Base-by-base conservation (phyloP, 2,329 filamentous ascomycete species). In the Chrysosporium keratinophilum region DNA sequence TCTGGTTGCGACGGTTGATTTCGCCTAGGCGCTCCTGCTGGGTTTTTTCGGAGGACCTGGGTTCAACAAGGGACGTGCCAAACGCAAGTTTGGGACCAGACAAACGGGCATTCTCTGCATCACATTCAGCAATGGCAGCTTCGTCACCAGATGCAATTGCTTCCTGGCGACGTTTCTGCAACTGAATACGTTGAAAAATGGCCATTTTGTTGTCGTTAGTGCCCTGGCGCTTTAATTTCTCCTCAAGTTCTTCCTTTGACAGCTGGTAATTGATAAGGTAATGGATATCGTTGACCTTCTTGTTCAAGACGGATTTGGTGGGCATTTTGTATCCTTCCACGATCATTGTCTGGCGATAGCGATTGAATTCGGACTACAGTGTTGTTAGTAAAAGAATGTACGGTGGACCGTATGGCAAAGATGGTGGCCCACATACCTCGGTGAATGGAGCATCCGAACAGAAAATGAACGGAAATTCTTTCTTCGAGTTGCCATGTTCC, bases 401-500 rank as follows among this genome's bases (percentile, higher is more conserved):
- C 17, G 14, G 17, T n/a, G 12, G 35, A 3, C 20, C 12, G 9
- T n/a, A 51, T 34, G 19, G 39, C n/a, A 23, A 35, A 11, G 33
- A 5, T 34, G 19, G 4, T 15, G 1, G 5, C 47, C n/a, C 14
- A 17, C 76, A 59, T 74, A 88, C 85, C 69, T 93, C 88, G n/a
- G 85, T 87, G 64, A 97, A 87, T 41, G 78, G 76, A 48, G 83
- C 82, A 67, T 95, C 90, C 0, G 93, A 97, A 65, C 91, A 90
- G 58, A 85, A 84, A 57, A 93, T 84, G 69, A 97, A 96, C 3
- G 90, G 89, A 72, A 89, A 96, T 35, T 90, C 83, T 66, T 85
- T 85, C 64, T 88, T 80, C 0, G 86, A 78, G 62, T 90, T 89
- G 44, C 93, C 93, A 65, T 95, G 86, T 6, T 88, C 83, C 41